phyloP scores from a whole-genome alignment of 2,329 filamentous ascomycete genomes.

The Trichoderma citrinoviride region DNA sequence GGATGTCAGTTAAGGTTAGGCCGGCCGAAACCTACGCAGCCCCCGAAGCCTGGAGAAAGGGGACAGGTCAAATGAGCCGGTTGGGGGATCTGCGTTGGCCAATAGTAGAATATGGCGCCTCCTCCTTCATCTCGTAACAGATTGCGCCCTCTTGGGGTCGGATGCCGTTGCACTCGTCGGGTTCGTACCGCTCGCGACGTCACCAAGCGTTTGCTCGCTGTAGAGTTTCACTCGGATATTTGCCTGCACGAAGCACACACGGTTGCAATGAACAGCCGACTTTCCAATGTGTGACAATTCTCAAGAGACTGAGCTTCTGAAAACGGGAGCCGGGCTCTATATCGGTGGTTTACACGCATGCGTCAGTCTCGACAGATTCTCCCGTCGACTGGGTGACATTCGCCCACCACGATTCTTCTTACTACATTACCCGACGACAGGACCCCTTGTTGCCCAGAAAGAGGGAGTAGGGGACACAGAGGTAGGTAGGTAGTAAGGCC shows the following conservation, averaged over 20 bases:
- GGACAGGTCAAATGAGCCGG: not conserved
- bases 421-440: conserved; percentile 4
- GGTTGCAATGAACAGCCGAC: not conserved
- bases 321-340: not conserved
- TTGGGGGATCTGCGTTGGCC: not conserved
- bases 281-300: not conserved
- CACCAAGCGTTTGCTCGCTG: conserved; percentile 3
- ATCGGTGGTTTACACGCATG: not conserved
- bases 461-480: not conserved
- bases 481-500: not conserved
- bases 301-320: not conserved
- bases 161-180: not conserved
- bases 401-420: not conserved
- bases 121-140: conserved; percentile 11
- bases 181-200: not conserved
- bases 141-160: not conserved
- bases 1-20: not conserved
- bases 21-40: not conserved
- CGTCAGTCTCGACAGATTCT: not conserved
- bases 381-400: not conserved
- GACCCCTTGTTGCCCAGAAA: not conserved
- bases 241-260: not conserved
- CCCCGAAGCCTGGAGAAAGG: not conserved
- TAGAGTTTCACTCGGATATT: conserved; percentile 14
- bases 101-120: not conserved